Evolutionary conservation across 208 protist species (phyloP), one percentile per base, ranked within the genome.

Genomic region (Leishmania gerbilli): DNA sequence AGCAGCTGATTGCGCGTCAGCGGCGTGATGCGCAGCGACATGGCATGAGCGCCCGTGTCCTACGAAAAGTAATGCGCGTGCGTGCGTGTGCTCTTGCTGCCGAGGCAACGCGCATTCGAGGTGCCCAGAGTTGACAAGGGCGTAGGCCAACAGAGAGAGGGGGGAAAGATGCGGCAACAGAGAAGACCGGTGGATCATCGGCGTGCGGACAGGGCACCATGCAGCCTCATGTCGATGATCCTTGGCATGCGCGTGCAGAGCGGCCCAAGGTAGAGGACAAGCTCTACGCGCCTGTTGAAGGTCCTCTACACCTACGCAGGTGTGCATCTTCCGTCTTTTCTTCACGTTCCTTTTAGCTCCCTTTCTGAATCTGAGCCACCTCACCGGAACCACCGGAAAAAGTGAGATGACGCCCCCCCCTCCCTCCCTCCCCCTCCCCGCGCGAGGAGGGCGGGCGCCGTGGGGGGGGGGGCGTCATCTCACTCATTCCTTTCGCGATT

Each of bases 1-100:
- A 95, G 83, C 56, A 95, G 79, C 84, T 95, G 92, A 69, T 84
- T 91, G 67, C 92, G 92, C 69, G 87, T 90, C 64, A 95, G 75
- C 56, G 92, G 90, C 5, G 90, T 91, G 45, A 95, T 84, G 65
- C 90, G 90, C 47, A 88, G 79, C 0, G 85, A 84, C 86, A 89
- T 89, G 76, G 49, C 24, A 3, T 56, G 71, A 1, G 47, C 71
- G 47, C 71, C 27, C 17, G n/a, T 75, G 71, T 24, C 40, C 3
- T 27, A 8, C n/a, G 40, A 24, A 40, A 56, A 49, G 4, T 40
- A 56, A 56, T 58, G 47, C 34, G 47, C 5, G 47, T 56, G 47
- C 17, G 71, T 42, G 71, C 31, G 71, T 56, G 9, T 75, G 71
- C n/a, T 56, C 15, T 17, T 75, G 71, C 47, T 40, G 13, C 5